Conservation (phyloP, 306 rosid species). For the Vachellia collinsii region DNA sequence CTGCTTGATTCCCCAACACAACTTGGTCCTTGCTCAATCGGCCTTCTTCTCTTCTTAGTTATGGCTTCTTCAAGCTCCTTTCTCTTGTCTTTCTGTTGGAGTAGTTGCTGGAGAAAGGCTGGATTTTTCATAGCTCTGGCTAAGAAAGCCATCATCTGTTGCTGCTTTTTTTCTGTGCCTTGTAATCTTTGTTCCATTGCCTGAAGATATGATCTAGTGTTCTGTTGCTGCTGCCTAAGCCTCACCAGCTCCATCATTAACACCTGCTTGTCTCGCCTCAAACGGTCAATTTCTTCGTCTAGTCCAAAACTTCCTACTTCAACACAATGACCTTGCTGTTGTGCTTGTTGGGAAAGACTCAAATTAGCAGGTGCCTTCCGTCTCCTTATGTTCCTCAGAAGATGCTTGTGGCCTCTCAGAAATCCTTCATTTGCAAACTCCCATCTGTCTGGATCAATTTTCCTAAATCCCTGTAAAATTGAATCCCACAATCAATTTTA, state of each 20-base stretch:
- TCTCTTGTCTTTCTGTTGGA: slow-evolving; percentile 61
- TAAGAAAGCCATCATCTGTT: slow-evolving; percentile 84
- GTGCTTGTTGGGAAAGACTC: slow-evolving; percentile 45
- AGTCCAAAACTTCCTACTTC: slow-evolving; percentile 58
- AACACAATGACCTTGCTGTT: slow-evolving; percentile 40
- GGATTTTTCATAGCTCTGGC: slow-evolving; percentile 84
- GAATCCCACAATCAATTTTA: slow-evolving; percentile 17
- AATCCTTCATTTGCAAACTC: slow-evolving; percentile 88
- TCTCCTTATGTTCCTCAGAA: slow-evolving; percentile 70
- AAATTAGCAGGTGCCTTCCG: slow-evolving; percentile 56
- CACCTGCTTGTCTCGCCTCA: slow-evolving; percentile 62
- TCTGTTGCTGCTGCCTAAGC: slow-evolving; percentile 78
- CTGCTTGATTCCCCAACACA: slow-evolving; percentile 36
- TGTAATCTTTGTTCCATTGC: slow-evolving; percentile 74
- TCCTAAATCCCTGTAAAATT: slow-evolving; percentile 79
- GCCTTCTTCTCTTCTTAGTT: slow-evolving; percentile 72
- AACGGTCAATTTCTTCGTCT: slow-evolving; percentile 60
- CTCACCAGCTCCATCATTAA: slow-evolving; percentile 71
- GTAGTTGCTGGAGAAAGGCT: slow-evolving; percentile 58
- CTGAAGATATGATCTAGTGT: slow-evolving; percentile 54
- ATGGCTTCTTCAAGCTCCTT: slow-evolving; percentile 66
- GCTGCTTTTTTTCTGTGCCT: slow-evolving; percentile 73
- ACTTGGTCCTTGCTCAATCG: slow-evolving; percentile 57
- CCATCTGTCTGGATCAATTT: slow-evolving; percentile 83
- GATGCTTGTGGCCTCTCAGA: slow-evolving; percentile 64